These are phyloP conservation scores for Aspergillus melleus DNA, from an alignment of 2,329 filamentous ascomycete genomes.

Conservation along the genomic window DNA sequence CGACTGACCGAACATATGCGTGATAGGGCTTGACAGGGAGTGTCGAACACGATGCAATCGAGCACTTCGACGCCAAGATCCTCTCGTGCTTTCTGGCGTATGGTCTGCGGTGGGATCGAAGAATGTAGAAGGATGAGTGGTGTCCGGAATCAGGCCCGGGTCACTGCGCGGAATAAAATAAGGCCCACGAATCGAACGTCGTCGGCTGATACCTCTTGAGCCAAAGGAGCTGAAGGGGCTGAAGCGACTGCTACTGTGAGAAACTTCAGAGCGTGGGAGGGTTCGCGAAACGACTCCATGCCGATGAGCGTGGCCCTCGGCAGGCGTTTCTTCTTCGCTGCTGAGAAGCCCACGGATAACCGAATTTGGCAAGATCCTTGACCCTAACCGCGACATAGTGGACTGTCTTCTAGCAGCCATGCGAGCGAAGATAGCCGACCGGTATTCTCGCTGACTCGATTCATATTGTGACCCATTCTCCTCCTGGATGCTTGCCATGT, in stretches of 20 bases:
- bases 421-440: slow-evolving; percentile 33
- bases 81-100: slow-evolving; percentile 29
- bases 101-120: slow-evolving; percentile 28
- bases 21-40: slow-evolving; percentile 45
- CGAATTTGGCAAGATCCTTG: slow-evolving; percentile 48
- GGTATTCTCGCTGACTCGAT: slow-evolving; percentile 30
- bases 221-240: slow-evolving; percentile 42
- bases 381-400: slow-evolving; percentile 50
- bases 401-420: slow-evolving; percentile 45
- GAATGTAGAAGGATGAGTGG: slow-evolving; percentile 25
- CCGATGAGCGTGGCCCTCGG: slow-evolving; percentile 47
- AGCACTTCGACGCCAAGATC: slow-evolving; percentile 41
- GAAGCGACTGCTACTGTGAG: slow-evolving; percentile 37
- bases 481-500: slow-evolving; percentile 38
- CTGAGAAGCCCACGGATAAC: slow-evolving; percentile 45
- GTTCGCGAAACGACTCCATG: slow-evolving; percentile 43
- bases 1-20: slow-evolving; percentile 45
- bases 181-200: slow-evolving; percentile 40
- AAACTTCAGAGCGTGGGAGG: slow-evolving; percentile 34
- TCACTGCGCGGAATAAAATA: slow-evolving; percentile 42
- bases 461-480: slow-evolving; percentile 38
- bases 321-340: slow-evolving; percentile 48
- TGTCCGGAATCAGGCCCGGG: slow-evolving; percentile 31
- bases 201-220: slow-evolving; percentile 40
- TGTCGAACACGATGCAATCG: slow-evolving; percentile 45